Percentiles rank a stretch among this genome's conserved stretches.
These are phyloP conservation scores for Hypericum perforatum DNA, from an alignment of 345 rosid species.

Conservation along the genomic window DNA sequence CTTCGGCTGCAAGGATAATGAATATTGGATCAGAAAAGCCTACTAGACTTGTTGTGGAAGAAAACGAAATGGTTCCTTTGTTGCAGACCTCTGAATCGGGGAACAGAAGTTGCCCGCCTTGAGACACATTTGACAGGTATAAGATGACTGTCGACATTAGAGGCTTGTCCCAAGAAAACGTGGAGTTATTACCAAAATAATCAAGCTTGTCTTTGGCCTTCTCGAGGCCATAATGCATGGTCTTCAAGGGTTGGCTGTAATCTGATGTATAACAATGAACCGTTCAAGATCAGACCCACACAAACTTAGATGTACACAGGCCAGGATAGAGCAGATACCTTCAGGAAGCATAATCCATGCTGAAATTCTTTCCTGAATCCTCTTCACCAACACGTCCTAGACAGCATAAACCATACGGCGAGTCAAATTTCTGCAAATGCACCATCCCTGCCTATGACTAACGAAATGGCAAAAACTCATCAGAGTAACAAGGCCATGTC, in stretches of 20 bases:
- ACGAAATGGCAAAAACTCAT: no score
- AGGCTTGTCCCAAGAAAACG: conserved; percentile 21
- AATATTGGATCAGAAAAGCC: not conserved
- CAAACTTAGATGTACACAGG: conserved; percentile 3
- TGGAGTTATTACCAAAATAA: conserved; percentile 42
- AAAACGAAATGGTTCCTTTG: conserved; percentile 4
- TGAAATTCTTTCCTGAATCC: conserved; percentile 66
- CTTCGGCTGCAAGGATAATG: conserved; percentile 27
- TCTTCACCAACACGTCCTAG: conserved; percentile 54
- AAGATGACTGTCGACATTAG: conserved; percentile 62
- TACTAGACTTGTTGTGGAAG: not conserved
- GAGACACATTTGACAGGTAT: conserved; percentile 59
- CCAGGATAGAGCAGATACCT: conserved; percentile 26
- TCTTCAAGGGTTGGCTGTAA: conserved; percentile 39
- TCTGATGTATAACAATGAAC: conserved; percentile 29
- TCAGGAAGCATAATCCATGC: conserved; percentile 85
- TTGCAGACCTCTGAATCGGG: conserved; percentile 53
- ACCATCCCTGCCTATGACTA: no score
- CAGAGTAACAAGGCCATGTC: no score
- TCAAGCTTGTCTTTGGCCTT: conserved; percentile 29
- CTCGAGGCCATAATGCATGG: conserved; percentile 43
- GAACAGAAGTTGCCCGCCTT: conserved; percentile 71
- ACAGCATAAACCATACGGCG: conserved; percentile 6
- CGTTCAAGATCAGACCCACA: conserved; percentile 3
- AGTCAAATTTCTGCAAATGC: no score